A percentile compares a stretch with the other conserved stretches of the same genome.
These are phyloP conservation scores for Aspergillus proliferans DNA, from an alignment of 2,329 filamentous ascomycete species.

Conservation along the genomic window DNA sequence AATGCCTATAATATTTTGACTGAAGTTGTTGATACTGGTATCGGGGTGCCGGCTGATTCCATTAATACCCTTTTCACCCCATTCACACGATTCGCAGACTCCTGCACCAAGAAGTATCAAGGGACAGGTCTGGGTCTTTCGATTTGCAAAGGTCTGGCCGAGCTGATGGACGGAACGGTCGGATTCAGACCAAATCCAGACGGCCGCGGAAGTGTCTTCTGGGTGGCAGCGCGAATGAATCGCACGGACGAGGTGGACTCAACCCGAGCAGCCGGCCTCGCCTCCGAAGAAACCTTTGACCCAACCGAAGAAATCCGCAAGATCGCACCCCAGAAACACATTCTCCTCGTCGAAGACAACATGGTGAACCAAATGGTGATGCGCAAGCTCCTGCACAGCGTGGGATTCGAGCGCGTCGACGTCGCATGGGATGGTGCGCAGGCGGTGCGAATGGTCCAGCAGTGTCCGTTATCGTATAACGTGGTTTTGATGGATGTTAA, in stretches of 20 bases:
- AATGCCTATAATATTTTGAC: conserved; percentile 44
- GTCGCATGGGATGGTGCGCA: conserved; percentile 41
- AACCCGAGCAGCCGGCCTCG: conserved; percentile 18
- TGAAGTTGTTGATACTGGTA: conserved; percentile 50
- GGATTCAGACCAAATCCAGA: conserved; percentile 43
- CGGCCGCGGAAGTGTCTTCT: conserved; percentile 46
- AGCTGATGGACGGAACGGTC: conserved; percentile 52
- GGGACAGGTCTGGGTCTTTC: conserved; percentile 53
- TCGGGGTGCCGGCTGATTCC: conserved; percentile 45
- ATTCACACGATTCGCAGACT: conserved; percentile 52
- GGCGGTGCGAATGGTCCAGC: conserved; percentile 38
- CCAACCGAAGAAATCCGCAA: conserved; percentile 26
- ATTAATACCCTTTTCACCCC: conserved; percentile 49
- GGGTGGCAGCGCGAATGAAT: conserved; percentile 44
- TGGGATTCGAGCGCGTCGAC: conserved; percentile 40
- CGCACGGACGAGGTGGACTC: conserved; percentile 29
- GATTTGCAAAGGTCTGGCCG: conserved; percentile 52
- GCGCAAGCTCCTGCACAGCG: conserved; percentile 30
- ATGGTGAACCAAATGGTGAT: conserved; percentile 39
- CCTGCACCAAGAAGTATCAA: conserved; percentile 48
- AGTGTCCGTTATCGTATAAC: conserved; percentile 38
- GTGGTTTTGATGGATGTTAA: conserved; percentile 44
- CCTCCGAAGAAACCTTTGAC: conserved; percentile 7
- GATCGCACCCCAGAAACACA: conserved; percentile 36
- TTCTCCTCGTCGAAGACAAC: conserved; percentile 40